These are phyloP conservation scores for Phoenix dactylifera DNA, from an alignment of 176 grass and related monocot species.

Conservation along the genomic window DNA sequence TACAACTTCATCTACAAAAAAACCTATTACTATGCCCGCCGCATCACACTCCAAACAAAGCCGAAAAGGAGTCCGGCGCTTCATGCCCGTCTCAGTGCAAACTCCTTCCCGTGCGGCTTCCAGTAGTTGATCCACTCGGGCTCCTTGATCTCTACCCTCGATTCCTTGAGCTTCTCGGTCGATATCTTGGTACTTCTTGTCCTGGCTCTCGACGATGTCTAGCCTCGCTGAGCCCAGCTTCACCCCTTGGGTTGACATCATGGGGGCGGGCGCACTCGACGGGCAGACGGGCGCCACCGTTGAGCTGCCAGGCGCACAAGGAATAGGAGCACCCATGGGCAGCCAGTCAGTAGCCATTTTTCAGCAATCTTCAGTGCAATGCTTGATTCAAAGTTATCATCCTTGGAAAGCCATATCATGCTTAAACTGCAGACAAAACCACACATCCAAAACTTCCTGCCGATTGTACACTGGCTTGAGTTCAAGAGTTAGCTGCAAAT, in stretches of 20 bases:
- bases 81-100: conserved; percentile 24
- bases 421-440: too few relatives aligned
- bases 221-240: conserved; percentile 27
- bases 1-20: too few relatives aligned
- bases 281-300: conserved; percentile 54
- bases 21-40: too few relatives aligned
- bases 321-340: too few relatives aligned
- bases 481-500: too few relatives aligned
- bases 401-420: too few relatives aligned
- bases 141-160: conserved; percentile 56
- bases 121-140: conserved; percentile 51
- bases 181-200: conserved; percentile 38
- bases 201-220: conserved; percentile 35
- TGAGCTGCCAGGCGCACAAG: conserved; percentile 81
- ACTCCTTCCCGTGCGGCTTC: conserved; percentile 52
- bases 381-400: too few relatives aligned
- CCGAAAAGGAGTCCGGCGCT: neutral
- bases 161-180: conserved; percentile 30
- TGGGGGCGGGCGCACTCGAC: conserved; percentile 65
- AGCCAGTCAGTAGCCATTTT: too few relatives aligned
- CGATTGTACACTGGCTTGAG: too few relatives aligned
- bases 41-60: too few relatives aligned
- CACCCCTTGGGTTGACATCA: conserved; percentile 56
- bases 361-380: too few relatives aligned
- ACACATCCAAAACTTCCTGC: too few relatives aligned